Conservation (phyloP, 1,139 yeast genomes). For the Sugiyamaella pinicola region DNA sequence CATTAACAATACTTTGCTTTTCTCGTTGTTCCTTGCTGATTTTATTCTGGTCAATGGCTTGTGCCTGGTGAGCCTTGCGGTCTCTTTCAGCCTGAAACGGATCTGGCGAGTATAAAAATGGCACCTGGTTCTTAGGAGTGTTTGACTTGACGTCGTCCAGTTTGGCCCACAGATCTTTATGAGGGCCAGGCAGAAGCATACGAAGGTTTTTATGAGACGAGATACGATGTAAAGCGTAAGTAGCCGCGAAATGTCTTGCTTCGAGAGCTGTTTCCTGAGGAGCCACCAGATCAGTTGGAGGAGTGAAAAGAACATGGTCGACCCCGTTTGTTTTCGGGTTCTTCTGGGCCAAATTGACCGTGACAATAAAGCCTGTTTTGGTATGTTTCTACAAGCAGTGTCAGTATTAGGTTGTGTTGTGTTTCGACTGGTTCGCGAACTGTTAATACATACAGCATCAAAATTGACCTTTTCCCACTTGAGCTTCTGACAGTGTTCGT, state of each 20-base stretch:
- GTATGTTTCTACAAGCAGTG: conserved; percentile 40
- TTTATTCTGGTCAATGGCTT: conserved; percentile 28
- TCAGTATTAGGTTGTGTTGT: conserved; percentile 1
- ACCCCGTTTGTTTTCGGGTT: conserved; percentile 80
- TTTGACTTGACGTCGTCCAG: conserved; percentile 55
- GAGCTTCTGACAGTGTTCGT: conserved; percentile 84
- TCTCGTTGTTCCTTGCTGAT: conserved; percentile 24
- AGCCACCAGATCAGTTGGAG: conserved; percentile 55
- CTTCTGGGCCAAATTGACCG: conserved; percentile 64
- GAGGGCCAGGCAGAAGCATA: conserved; percentile 83
- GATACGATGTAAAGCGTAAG: conserved; percentile 78
- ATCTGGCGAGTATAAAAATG: conserved; percentile 55
- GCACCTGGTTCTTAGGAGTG: conserved; percentile 23
- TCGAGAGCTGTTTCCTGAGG: conserved; percentile 82
- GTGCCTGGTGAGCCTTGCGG: conserved; percentile 37
- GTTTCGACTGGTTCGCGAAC: background rate
- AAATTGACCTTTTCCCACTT: conserved; percentile 88
- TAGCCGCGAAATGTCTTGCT: conserved; percentile 89
- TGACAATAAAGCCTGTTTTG: conserved; percentile 61
- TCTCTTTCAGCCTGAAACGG: conserved; percentile 70
- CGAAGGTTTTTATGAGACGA: conserved; percentile 80
- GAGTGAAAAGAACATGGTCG: conserved; percentile 61
- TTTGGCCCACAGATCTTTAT: conserved; percentile 74
- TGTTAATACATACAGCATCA: conserved; percentile 58
- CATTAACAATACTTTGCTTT: conserved; percentile 22